Base-by-base conservation (phyloP, 1,284 basidiomycete species). In the Cryptococcus amylolentus region DNA sequence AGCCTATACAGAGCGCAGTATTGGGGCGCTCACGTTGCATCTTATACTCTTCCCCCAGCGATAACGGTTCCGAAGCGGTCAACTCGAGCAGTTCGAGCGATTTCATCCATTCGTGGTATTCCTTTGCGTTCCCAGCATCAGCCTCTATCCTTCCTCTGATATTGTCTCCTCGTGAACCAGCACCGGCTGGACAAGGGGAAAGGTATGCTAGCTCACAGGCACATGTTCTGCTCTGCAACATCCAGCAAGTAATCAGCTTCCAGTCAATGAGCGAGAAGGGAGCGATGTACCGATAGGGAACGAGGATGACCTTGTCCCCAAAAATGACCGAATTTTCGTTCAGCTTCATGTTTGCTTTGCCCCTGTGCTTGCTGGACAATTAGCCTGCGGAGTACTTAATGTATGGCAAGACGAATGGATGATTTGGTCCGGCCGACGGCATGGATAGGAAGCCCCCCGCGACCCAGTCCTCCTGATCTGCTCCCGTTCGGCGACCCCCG, bases 91-190 rank as follows among this genome's bases (percentile, higher is more conserved):
- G 79, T 61, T 85, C 84, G 14, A 84, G 82, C 71, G 85, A 83
- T 48, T 83, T 80, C 94, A 98, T 96, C 94, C 94, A 98, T 66
- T 83, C 81, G 72, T 96, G 87, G 68, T 97, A 97, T 68, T 78
- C 87, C 89, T 93, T 23, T 23, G 23, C 23, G 23, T 23, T 37
- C 20, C 23, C n/a, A 42, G 9, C 16, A 46, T 46, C 9, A 46
- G 12, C 43, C 43, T 26, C 23, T 45, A 12, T 26, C 23, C 5
- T 16, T 5, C n/a, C 23, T 45, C 23, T 20, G 43, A 16, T 8
- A 45, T 26, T 6, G 2, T 45, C 43, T 45, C 12, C 23, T 18
- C n/a, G n/a, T 20, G 12, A 35, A 5, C 31, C 31, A 35, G 31
- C 31, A 35, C 31, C 3, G 23, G 23, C 23, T 23, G 23, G 31